Evolutionary conservation across 495 filamentous ascomycete genomes (phyloP), one percentile per base, ranked within the genome.

Genomic region (Glarea lozoyensis): DNA sequence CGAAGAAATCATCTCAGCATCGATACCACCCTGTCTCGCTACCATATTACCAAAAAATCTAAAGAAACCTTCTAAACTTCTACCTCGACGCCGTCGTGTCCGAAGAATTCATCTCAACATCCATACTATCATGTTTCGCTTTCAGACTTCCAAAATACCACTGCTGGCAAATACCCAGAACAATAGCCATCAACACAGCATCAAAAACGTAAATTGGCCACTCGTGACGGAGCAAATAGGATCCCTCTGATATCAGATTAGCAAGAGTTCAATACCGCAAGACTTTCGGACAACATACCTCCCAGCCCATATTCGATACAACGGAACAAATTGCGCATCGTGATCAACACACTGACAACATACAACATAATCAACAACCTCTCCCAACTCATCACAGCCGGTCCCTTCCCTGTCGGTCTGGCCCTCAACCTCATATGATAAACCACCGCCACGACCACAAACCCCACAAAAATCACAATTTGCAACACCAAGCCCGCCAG

Each of bases 401-500:
- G 25, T n/a, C n/a, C n/a, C 25, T n/a, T n/a, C 25, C 25, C 25
- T 7, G 25, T 29, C 25, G 7, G n/a, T n/a, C n/a, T n/a, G n/a
- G n/a, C n/a, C 25, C 25, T 7, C 7, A 29, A 7, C 7, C 25
- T 7, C 25, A 19, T 40, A 42, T 61, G 45, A 31, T 61, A 67
- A 3, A 67, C 21, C 6, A 68, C 10, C 3, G 63, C 60, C 27
- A 59, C 63, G 30, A 64, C 27, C 2, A 73, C 40, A 48, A 73
- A 73, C 40, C 67, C 59, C 0, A 57, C 61, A 51, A 75, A 73
- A 46, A 69, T 65, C 16, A 67, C 27, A 7, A 73, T 65, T 31
- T 73, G 70, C n/a, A 69, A 49, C 16, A 66, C 49, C 7, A 64
- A 50, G 12, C 62, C 63, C 1, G 30, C 60, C 6, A 71, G 31